These are phyloP conservation scores for Diaporthe sp. DNA, from an alignment of 2,329 filamentous ascomycete genomes.

Conservation along the genomic window DNA sequence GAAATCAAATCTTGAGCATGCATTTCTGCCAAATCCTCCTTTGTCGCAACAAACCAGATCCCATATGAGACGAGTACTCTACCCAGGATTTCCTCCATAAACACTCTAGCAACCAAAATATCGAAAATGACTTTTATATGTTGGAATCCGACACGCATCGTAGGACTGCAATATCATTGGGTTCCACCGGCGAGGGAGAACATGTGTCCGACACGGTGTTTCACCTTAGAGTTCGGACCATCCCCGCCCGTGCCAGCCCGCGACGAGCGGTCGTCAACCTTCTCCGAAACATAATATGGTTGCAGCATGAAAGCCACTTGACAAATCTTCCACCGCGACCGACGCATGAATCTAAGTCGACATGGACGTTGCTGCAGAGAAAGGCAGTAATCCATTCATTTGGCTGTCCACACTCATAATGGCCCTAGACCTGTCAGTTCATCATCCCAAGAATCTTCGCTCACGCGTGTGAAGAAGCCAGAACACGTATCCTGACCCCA, in stretches of 20 bases:
- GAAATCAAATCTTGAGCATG: no score
- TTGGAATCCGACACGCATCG: not conserved
- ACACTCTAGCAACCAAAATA: not conserved
- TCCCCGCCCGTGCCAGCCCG: not conserved
- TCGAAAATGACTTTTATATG: not conserved
- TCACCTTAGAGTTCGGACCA: conserved; percentile 4
- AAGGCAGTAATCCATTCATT: conserved; percentile 7
- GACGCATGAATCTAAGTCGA: not conserved
- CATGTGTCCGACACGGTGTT: not conserved
- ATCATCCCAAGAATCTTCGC: no score
- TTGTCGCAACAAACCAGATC: not conserved
- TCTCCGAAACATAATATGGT: not conserved
- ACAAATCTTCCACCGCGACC: not conserved
- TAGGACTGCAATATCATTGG: not conserved
- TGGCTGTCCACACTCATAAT: conserved; percentile 33
- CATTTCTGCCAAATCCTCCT: not conserved
- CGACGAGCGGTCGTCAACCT: not conserved
- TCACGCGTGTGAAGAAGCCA: not conserved
- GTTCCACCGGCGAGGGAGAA: not conserved
- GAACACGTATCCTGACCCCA: not conserved
- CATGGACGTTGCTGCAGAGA: conserved; percentile 28
- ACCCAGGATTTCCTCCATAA: no score
- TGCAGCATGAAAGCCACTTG: not conserved
- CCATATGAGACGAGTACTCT: not conserved
- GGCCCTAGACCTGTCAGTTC: conserved; percentile 34